phyloP scores from a whole-genome alignment of 495 filamentous ascomycete species.

The Neurospora pannonica region DNA sequence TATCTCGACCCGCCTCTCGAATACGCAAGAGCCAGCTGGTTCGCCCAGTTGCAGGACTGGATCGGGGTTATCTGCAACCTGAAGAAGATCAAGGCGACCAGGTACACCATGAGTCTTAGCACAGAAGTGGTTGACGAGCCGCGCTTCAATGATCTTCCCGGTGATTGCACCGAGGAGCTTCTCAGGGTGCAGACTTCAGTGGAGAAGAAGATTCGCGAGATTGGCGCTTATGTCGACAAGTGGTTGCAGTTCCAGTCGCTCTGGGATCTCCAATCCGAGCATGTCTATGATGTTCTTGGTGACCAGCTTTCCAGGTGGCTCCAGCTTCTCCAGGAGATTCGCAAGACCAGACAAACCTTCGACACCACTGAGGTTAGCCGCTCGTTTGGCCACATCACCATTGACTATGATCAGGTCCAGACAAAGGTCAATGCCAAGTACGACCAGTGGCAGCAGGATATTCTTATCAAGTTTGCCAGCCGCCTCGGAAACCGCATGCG shows the following conservation, averaged over 20 bases:
- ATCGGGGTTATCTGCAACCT: constrained; percentile 86
- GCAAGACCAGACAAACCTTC: constrained; percentile 86
- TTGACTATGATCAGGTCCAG: constrained; percentile 97
- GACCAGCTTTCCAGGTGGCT: constrained; percentile 89
- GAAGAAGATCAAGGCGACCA: constrained; percentile 82
- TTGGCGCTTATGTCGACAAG: constrained; percentile 81
- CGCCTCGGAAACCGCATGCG: constrained; percentile 84
- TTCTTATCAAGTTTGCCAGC: constrained; percentile 80
- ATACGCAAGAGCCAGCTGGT: constrained; percentile 88
- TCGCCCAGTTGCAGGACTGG: constrained; percentile 85
- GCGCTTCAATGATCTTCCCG: constrained; percentile 80
- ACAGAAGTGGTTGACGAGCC: constrained; percentile 54
- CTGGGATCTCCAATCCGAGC: constrained; percentile 93
- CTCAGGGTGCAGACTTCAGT: constrained; percentile 69
- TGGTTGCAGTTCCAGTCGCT: constrained; percentile 98
- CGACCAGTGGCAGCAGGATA: constrained; percentile 98
- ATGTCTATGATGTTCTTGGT: constrained; percentile 85
- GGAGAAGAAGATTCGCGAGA: constrained; percentile 65
- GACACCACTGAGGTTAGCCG: constrained; percentile 88
- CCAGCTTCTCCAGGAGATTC: constrained; percentile 87
- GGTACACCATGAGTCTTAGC: constrained; percentile 79
- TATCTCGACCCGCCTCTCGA: constrained; percentile 89
- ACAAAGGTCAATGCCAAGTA: constrained; percentile 97
- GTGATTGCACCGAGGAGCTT: constrained; percentile 66
- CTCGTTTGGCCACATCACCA: constrained; percentile 83